Percentiles rank a stretch among this genome's conserved stretches.
phyloP scores from a whole-genome alignment of 2,329 filamentous ascomycete genomes.

The Botrytis medusae region DNA sequence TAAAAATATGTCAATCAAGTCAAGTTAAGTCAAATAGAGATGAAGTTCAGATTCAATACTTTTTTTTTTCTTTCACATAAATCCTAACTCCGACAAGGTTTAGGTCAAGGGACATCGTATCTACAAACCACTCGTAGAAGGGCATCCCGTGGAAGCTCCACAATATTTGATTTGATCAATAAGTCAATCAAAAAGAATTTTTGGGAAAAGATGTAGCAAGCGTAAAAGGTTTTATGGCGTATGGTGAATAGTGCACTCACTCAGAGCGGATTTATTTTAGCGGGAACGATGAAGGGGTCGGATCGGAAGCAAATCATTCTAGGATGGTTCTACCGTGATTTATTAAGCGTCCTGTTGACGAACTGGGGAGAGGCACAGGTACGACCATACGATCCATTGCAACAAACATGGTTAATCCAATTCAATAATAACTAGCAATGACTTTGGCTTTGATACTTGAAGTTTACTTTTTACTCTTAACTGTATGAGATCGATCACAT shows the following conservation, averaged over 20 bases:
- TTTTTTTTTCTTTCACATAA: not conserved
- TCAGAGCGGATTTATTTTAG: not conserved
- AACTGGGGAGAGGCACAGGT: conserved; percentile 11
- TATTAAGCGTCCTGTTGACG: not conserved
- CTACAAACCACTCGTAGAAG: not conserved
- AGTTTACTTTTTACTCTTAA: not conserved
- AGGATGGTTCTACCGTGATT: not conserved
- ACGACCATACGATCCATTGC: not conserved
- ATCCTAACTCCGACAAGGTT: not conserved
- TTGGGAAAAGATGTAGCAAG: not conserved
- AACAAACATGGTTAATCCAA: not conserved
- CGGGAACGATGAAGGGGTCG: not conserved
- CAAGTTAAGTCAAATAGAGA: not conserved
- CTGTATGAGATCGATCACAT: not conserved
- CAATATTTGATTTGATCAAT: not conserved
- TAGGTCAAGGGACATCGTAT: not conserved
- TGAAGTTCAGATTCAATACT: not conserved
- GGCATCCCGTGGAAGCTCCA: not conserved
- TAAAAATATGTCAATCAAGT: not conserved
- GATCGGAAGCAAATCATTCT: not conserved
- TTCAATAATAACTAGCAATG: not conserved
- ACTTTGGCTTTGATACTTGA: not conserved
- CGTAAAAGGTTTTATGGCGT: not conserved
- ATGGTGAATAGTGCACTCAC: not conserved
- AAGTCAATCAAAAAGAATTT: not conserved